Conservation (phyloP, 352 stramenopile species). For the Phytopythium boreale region DNA sequence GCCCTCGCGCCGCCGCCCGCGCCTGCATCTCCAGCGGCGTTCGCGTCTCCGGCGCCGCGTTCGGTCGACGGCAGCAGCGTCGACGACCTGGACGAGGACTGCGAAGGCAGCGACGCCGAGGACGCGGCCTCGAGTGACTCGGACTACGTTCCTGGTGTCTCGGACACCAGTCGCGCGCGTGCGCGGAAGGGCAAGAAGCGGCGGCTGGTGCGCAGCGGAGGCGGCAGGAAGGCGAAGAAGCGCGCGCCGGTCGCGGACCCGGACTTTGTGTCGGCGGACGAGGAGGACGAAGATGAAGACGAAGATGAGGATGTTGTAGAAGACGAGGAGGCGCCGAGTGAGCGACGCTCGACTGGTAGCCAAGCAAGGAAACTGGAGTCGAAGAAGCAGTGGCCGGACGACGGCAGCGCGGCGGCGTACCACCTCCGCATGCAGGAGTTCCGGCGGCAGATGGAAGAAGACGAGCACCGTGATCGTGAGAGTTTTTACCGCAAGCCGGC, state of each 20-base stretch:
- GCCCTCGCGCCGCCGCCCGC: neutral
- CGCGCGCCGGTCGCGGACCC: neutral
- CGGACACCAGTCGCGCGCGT: neutral
- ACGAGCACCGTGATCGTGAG: constrained; percentile 17
- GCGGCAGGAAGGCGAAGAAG: neutral
- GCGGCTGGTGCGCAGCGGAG: constrained; percentile 14
- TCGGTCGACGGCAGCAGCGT: neutral
- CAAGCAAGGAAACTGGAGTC: neutral
- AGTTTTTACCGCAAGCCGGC: constrained; percentile 46
- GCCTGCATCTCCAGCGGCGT: neutral
- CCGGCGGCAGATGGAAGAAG: constrained; percentile 20
- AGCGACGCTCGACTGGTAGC: neutral
- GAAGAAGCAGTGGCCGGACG: constrained; percentile 34
- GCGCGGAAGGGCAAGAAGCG: constrained; percentile 17
- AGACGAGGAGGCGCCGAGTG: neutral
- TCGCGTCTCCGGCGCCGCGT: neutral
- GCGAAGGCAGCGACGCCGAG: constrained; percentile 5
- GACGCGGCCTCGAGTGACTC: constrained; percentile 27
- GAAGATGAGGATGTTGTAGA: neutral
- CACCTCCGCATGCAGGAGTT: constrained; percentile 33
- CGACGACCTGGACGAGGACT: neutral
- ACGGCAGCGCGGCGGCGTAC: constrained; percentile 33
- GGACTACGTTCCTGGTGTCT: constrained; percentile 24
- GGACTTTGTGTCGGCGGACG: neutral
- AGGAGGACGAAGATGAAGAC: constrained; percentile 11